Evolutionary conservation across 345 rosid genomes (phyloP).

Genomic region (Viola odorata): DNA sequence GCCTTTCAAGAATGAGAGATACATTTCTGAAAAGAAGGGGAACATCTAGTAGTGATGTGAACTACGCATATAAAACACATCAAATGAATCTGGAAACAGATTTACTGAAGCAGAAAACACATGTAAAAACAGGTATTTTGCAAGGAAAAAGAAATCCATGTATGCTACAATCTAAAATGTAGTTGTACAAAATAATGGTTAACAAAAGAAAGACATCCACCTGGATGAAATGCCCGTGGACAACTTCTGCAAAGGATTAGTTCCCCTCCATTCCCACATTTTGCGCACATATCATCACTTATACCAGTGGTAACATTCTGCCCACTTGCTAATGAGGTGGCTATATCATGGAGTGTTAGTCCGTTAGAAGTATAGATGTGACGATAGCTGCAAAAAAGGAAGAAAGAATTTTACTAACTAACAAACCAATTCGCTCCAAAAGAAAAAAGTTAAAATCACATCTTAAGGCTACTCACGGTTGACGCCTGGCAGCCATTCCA

Average conservation of each 20-base stretch:
- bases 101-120: not conserved
- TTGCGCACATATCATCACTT: conserved; percentile 83
- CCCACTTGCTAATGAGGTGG: conserved; percentile 75
- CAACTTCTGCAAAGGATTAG: conserved; percentile 72
- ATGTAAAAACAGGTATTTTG: too few species aligned
- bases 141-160: not conserved
- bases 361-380: conserved; percentile 85
- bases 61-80: not conserved
- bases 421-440: conserved; percentile 6
- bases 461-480: conserved; percentile 67
- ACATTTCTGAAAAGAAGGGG: too few species aligned
- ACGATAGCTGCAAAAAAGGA: conserved; percentile 59
- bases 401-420: conserved; percentile 9
- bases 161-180: not conserved
- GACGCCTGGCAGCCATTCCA: conserved; percentile 99
- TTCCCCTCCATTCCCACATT: conserved; percentile 83
- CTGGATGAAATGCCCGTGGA: conserved; percentile 85
- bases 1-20: not conserved
- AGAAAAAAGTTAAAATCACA: conserved; percentile 11
- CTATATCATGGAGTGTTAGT: conserved; percentile 87
- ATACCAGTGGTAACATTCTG: conserved; percentile 55
- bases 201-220: conserved; percentile 31
- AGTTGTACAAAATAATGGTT: not conserved
- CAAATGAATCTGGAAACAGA: not conserved
- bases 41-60: not conserved